Evolutionary conservation across 305 asterid genomes (phyloP), one percentile per base, ranked within the genome.

Genomic region (Fraxinus greggii): DNA sequence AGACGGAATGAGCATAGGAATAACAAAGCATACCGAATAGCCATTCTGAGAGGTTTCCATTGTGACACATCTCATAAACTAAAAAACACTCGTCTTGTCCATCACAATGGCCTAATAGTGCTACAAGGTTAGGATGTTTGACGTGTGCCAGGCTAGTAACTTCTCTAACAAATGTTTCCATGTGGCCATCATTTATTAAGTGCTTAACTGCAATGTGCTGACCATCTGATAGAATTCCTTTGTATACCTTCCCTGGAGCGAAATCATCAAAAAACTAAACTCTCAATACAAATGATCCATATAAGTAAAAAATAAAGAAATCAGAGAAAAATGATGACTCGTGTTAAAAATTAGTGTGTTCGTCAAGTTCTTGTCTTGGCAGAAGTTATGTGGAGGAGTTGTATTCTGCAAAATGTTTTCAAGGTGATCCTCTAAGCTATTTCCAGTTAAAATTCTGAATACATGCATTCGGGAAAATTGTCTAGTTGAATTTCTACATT

Each of bases 11-110:
- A 24, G 48, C 26, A 78, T 4, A 72, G 67, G 51, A 29, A 48
- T 7, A 4, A 23, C 3, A 70, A 42, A 35, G 17, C 13, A 45
- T 91, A 91, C 97, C 94, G 33, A 92, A 93, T 12, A 94, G 88
- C 98, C 98, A 94, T 79, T 91, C 91, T 0, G 97, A 92, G 77
- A 94, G 95, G 81, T 93, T 94, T 79, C 98, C 97, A 72, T 91
- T 91, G 86, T 87, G 89, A 77, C 97, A 94, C 12, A 93, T 95
- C 83, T 92, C 93, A 23, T 94, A 94, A 21, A 93, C 93, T 0
- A 94, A 93, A 85, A 93, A 94, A 85, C 94, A 92, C 82, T 93
- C 97, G n/a, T 93, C 95, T 75, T 85, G 79, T 79, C 93, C 95
- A 84, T 93, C 93, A 80, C 94, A 92, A 61, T 93, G 90, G 76